Base-by-base conservation (phyloP, 345 rosid species). In the Boechera retrofracta region DNA sequence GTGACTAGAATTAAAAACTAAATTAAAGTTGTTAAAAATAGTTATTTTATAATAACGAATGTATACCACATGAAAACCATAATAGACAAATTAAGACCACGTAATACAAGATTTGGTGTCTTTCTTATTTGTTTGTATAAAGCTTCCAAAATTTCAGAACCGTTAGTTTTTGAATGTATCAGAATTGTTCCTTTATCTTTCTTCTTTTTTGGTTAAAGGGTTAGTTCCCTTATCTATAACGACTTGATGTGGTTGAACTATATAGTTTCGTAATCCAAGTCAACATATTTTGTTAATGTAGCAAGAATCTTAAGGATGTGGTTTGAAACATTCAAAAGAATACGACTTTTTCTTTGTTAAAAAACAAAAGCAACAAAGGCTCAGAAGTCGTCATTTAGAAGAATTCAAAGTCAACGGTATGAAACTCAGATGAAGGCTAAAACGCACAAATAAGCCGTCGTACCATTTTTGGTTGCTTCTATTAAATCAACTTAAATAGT, bases 401-500 rank as follows among this genome's bases (percentile, higher is more conserved):
- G 39, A 69, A 52, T 76, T 76, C 79, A 61, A 76, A 69, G 70
- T 76, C 80, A 69, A 76, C 16, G 16, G 61, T 58, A 48, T 47
- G 10, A 26, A 33, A 47, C 39, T 74, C 47, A 31, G 53, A 64
- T 8, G 8, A 63, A 48, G 42, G 35, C 35, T 10, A 64, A 36
- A 73, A 64, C 64, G 64, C 2, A 73, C 64, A 48, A 57, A 67
- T 47, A 45, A 44, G 31, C 15, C 2, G 11, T 15, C 39, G 62
- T 56, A 56, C 9, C 31, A 60, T 10, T 56, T 47, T 32, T 13
- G 28, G n/a, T 52, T 41, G 59, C 48, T 15, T 15, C 24, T 53
- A 28, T n/a, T 41, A 41, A 18, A 5, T 8, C n/a, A 31, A 16
- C 24, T 1, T 26, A 15, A 74, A 53, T 24, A 3, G 77, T 56